Conservation (phyloP, 352 stramenopile species). For the Phytophthora pini region DNA sequence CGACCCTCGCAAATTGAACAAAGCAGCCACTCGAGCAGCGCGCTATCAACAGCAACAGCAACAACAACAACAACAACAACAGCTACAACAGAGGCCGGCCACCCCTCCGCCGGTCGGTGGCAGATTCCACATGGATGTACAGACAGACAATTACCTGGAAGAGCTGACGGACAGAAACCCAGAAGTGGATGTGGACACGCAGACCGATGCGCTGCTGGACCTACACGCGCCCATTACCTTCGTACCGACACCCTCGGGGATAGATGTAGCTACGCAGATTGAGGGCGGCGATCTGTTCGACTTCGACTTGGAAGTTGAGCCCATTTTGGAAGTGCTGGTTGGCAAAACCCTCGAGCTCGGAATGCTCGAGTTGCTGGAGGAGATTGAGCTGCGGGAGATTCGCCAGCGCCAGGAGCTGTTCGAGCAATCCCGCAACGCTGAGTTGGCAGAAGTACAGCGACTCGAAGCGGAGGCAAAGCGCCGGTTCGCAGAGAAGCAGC, state of each 20-base stretch:
- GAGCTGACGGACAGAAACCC: slow-evolving; percentile 92
- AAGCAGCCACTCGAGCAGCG: slow-evolving; percentile 20
- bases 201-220: slow-evolving; percentile 93
- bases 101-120: slow-evolving; percentile 91
- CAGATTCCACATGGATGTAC: slow-evolving; percentile 92
- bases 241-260: slow-evolving; percentile 85
- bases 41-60: slow-evolving; percentile 35
- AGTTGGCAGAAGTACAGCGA: slow-evolving; percentile 94
- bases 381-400: slow-evolving; percentile 92
- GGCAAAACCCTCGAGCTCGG: slow-evolving; percentile 95
- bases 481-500: slow-evolving; percentile 91
- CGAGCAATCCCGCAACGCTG: slow-evolving; percentile 91
- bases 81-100: slow-evolving; percentile 48
- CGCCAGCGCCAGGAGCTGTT: slow-evolving; percentile 92
- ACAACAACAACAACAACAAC: slow-evolving; percentile 41
- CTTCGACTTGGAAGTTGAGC: slow-evolving; percentile 95
- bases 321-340: slow-evolving; percentile 95
- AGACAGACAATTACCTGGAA: slow-evolving; percentile 96
- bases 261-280: slow-evolving; percentile 93
- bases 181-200: slow-evolving; percentile 90
- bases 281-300: slow-evolving; percentile 94
- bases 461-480: slow-evolving; percentile 94
- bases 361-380: slow-evolving; percentile 95
- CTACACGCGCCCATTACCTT: slow-evolving; percentile 86
- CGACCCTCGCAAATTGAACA: slow-evolving; percentile 23